Evolutionary conservation across 371 early-diverging fungal species (phyloP).

Genomic region (Mucor circinelloides): DNA sequence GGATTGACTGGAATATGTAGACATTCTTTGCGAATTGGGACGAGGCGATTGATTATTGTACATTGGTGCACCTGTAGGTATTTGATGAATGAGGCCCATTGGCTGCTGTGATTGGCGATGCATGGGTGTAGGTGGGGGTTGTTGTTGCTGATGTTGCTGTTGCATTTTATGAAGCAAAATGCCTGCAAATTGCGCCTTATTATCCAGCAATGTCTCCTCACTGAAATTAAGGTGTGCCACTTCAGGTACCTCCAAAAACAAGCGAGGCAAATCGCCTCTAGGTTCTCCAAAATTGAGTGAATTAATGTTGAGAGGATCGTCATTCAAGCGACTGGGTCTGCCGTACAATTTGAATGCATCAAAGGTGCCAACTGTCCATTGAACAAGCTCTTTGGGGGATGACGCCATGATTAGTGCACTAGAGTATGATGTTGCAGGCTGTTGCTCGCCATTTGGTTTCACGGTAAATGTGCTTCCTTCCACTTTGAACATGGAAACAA

Average conservation of each 20-base stretch:
- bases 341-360: conserved; percentile 49
- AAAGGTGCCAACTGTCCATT: conserved; percentile 34
- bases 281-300: conserved; percentile 36
- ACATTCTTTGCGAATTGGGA: conserved; percentile 5
- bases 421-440: background rate
- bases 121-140: background rate
- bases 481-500: conserved; percentile 20
- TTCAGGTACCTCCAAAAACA: conserved; percentile 44
- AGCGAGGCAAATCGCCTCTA: conserved; percentile 23
- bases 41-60: background rate
- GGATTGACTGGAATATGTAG: conserved; percentile 11
- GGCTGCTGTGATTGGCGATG: conserved; percentile 15
- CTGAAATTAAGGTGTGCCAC: conserved; percentile 31
- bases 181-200: conserved; percentile 30
- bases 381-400: conserved; percentile 32
- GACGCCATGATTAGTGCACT: conserved; percentile 23
- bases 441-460: conserved; percentile 4
- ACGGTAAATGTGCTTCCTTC: conserved; percentile 15
- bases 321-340: conserved; percentile 30
- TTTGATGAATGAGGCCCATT: conserved; percentile 30
- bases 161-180: conserved; percentile 30
- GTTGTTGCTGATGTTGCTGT: conserved; percentile 4
- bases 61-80: conserved; percentile 16
- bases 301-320: conserved; percentile 21
- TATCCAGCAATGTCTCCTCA: conserved; percentile 30